phyloP scores from a whole-genome alignment of 768 basidiomycete species.

The Serendipita sp. region DNA sequence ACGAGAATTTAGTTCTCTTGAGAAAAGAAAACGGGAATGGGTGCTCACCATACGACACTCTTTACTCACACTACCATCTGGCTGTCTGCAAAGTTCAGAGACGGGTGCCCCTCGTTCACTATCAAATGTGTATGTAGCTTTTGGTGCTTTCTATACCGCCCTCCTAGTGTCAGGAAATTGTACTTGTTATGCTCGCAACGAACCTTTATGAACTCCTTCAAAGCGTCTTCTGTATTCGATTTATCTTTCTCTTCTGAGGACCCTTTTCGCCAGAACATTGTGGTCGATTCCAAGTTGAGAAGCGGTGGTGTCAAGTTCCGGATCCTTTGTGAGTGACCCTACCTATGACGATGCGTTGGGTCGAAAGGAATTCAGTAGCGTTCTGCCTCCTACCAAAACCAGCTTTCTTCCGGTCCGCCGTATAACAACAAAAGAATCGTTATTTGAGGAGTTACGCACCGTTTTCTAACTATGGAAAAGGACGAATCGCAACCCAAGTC shows the following conservation, averaged over 20 bases:
- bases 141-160: constrained; percentile 11
- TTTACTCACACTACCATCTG: constrained; percentile 19
- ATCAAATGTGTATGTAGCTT: constrained; percentile 38
- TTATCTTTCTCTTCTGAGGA: neutral
- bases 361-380: too few species aligned
- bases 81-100: constrained; percentile 40
- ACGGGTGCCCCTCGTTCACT: constrained; percentile 38
- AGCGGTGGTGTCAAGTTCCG: too few species aligned
- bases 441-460: too few species aligned
- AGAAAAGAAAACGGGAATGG: neutral
- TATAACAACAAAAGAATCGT: too few species aligned
- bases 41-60: constrained; percentile 42
- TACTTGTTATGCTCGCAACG: neutral
- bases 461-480: neutral
- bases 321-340: too few species aligned
- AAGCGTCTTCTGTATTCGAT: neutral
- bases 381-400: too few species aligned
- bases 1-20: neutral
- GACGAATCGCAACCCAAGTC: neutral
- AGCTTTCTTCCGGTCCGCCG: too few species aligned
- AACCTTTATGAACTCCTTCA: neutral
- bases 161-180: too few species aligned
- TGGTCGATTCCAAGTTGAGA: too few species aligned
- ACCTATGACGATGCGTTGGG: too few species aligned
- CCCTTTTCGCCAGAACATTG: neutral